Base-by-base conservation (phyloP, 371 early-diverging fungal species). In the Rhizopus sp. region DNA sequence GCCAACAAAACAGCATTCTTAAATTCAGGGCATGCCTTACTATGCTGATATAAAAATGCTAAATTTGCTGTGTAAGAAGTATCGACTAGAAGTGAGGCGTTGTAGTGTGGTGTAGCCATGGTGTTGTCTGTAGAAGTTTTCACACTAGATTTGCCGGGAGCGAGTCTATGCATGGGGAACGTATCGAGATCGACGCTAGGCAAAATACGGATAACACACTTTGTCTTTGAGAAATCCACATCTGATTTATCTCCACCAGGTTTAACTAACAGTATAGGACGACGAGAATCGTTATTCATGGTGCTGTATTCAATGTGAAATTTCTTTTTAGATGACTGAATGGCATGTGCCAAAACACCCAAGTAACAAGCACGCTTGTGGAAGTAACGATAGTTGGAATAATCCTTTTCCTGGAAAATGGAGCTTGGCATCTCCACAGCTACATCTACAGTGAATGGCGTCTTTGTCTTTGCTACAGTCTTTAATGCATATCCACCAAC, bases 321-420 rank as follows among this genome's bases (percentile, higher is more conserved):
- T 8, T 70, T 77, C 23, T 84, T 72, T n/a, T 79, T 77, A 12
- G 82, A 78, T 9, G 75, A 67, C 31, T 69, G 53, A 35, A 89
- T 69, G 1, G 82, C 79, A 9, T 68, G 59, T 0, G 86, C 82
- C 31, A 91, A 70, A 9, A 81, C 82, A 1, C 94, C 83, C 37
- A 97, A 72, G 67, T 95, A 98, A 64, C 88, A 96, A 0, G 96
- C 90, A 42, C 98, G 88, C 69, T 98, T 98, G 75, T 95, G 84
- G 63, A 95, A 93, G 69, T 98, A 98, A 49, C 97, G 84, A 70
- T 90, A 83, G 81, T 98, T 96, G 68, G 95, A 64, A 61, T 89
- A 83, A 68, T 98, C 99, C 67, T 96, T 94, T 53, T 96, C 95
- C 64, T 88, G 87, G 67, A 96, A 93, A 31, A 96, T 61, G 1